A percentile compares a stretch with the other conserved stretches of the same genome.
Conservation (phyloP, 192 early-diverging fungal genomes). For the Entomortierella chlamydospora region DNA sequence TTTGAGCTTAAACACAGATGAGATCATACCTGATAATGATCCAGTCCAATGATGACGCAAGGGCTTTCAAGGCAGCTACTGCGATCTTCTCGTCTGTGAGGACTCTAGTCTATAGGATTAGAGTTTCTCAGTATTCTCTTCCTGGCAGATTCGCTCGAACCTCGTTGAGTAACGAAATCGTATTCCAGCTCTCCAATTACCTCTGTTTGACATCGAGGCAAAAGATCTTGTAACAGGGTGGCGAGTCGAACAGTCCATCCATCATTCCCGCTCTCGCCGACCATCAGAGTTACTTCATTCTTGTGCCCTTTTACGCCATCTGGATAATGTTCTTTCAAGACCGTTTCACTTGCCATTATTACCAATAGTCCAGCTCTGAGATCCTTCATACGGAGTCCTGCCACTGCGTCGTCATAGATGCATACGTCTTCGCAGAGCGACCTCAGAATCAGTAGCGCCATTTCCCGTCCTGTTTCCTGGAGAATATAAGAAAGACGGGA, state of each 20-base stretch:
- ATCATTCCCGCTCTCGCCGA: slow-evolving; percentile 62
- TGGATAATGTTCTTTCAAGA: slow-evolving; percentile 58
- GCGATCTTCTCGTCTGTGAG: slow-evolving; percentile 36
- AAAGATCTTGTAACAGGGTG: slow-evolving; percentile 31
- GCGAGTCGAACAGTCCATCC: slow-evolving; percentile 68
- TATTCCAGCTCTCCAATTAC: too few relatives aligned
- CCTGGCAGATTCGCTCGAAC: slow-evolving; percentile 14
- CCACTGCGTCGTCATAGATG: slow-evolving; percentile 69
- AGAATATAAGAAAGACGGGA: neutral
- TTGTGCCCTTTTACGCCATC: slow-evolving; percentile 55
- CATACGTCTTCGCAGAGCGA: slow-evolving; percentile 73
- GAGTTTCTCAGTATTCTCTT: neutral
- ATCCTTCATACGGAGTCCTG: slow-evolving; percentile 66
- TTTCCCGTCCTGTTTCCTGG: slow-evolving; percentile 63
- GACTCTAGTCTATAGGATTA: neutral
- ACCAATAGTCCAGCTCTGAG: slow-evolving; percentile 65
- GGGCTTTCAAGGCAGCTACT: slow-evolving; percentile 17
- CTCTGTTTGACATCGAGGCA: slow-evolving; percentile 31
- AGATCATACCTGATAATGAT: slow-evolving; percentile 16
- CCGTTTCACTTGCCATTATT: slow-evolving; percentile 59
- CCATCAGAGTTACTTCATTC: slow-evolving; percentile 58
- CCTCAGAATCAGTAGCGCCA: slow-evolving; percentile 63
- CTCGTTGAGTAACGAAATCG: neutral
- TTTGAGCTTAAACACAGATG: neutral
- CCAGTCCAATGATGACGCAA: slow-evolving; percentile 28